Evolutionary conservation across 495 filamentous ascomycete genomes (phyloP), one percentile per base, ranked within the genome.

Genomic region (Xylaria telfairii): DNA sequence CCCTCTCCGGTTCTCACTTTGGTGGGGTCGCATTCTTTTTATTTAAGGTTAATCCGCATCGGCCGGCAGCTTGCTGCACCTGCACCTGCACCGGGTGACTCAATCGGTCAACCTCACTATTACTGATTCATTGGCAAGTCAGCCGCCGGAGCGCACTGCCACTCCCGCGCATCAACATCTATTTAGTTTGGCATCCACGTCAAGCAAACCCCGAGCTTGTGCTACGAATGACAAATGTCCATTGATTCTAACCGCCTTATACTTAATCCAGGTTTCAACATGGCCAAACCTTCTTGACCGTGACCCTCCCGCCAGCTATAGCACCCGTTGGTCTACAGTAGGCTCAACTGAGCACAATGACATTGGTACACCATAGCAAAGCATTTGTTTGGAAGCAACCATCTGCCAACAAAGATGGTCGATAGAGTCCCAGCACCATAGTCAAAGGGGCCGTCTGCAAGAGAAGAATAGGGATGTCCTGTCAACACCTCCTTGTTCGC

Each of bases 21-120:
- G 32, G 56, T 59, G 56, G 56, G 56, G 56, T 39, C 56, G 17
- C 53, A 34, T 57, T 13, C 15, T 57, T 34, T 34, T 34, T n/a
- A 49, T 10, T 8, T 24, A 4, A 19, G n/a, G 3, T 1, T 53
- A 19, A 19, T 15, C 17, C 2, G 32, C 39, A 7, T 32, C 24
- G 21, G 21, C 15, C n/a, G 39, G 19, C 24, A 46, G 19, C 44
- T 46, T 6, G 44, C n/a, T n/a, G n/a, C n/a, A n/a, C n/a, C n/a
- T n/a, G 19, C 10, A 21, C 19, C 28, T 12, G 21, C 51, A 56
- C 51, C 21, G 28, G 15, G 51, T 56, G 21, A 56, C 28, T 56
- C 51, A 26, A 56, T 7, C 51, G 28, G 51, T 32, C 51, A 56
- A 32, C 51, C n/a, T n/a, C n/a, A n/a, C n/a, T n/a, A n/a, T n/a